A percentile compares a stretch with the other conserved stretches of the same genome.
These are phyloP conservation scores for Rhizoctonia solani DNA, from an alignment of 1,284 basidiomycete species.

Conservation along the genomic window DNA sequence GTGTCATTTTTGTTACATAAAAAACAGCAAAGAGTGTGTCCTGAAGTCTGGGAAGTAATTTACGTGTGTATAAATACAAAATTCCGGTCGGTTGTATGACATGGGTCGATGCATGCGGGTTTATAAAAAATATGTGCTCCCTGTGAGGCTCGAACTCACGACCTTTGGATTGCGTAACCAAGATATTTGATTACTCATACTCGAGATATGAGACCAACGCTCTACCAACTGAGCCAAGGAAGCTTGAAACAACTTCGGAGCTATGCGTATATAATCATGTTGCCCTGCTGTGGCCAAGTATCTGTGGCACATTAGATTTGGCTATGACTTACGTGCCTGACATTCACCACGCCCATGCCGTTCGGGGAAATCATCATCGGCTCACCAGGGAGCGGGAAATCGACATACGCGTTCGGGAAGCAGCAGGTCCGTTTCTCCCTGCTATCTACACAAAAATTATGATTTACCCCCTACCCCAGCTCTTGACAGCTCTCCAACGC, in stretches of 20 bases:
- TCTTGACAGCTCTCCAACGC: constrained; percentile 83
- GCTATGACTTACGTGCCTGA: too few relatives aligned
- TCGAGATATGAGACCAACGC: constrained; percentile 31
- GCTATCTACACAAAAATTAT: neutral
- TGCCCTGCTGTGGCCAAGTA: too few relatives aligned
- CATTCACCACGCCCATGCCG: too few relatives aligned
- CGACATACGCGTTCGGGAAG: constrained; percentile 92
- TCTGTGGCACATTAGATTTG: too few relatives aligned
- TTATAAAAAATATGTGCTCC: too few relatives aligned
- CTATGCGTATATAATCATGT: too few relatives aligned
- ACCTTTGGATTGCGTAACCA: constrained; percentile 12
- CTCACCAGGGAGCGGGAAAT: constrained; percentile 91
- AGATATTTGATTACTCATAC: constrained; percentile 5
- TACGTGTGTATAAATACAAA: too few relatives aligned
- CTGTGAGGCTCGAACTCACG: constrained; percentile 19
- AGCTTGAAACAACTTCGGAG: neutral
- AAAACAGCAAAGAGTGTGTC: too few relatives aligned
- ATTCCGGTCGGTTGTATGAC: too few relatives aligned
- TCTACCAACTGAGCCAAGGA: constrained; percentile 33
- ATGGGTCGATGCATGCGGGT: too few relatives aligned
- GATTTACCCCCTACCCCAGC: constrained; percentile 47
- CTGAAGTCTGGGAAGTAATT: too few relatives aligned
- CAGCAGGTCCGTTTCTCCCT: constrained; percentile 58
- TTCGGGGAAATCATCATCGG: constrained; percentile 90
- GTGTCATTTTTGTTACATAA: too few relatives aligned